Evolutionary conservation across 768 basidiomycete species (phyloP).

Genomic region (Suillus lakei): DNA sequence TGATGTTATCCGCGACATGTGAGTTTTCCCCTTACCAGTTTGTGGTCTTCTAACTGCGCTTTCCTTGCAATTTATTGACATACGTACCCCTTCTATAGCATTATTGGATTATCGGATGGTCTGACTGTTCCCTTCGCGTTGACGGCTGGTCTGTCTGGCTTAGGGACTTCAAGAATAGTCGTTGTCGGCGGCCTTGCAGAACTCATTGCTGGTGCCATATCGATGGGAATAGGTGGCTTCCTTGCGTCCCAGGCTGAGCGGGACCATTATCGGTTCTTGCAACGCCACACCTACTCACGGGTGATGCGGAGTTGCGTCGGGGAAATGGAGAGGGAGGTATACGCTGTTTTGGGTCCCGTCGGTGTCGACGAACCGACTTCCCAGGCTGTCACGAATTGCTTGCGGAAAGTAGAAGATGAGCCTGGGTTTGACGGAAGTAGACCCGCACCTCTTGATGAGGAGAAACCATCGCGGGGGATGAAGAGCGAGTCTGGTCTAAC

Average conservation of each 20-base stretch:
- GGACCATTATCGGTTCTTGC: conserved; percentile 89
- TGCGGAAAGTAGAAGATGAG: conserved; percentile 69
- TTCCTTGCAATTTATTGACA: conserved; percentile 11
- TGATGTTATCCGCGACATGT: conserved; percentile 88
- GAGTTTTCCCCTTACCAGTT: conserved; percentile 29
- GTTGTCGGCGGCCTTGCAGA: conserved; percentile 95
- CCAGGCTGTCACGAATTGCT: conserved; percentile 73
- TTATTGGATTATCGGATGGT: conserved; percentile 91
- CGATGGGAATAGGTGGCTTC: conserved; percentile 99
- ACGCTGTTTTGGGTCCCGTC: conserved; percentile 83
- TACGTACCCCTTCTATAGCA: conserved; percentile 43
- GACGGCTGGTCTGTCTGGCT: conserved; percentile 85
- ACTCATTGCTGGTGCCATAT: conserved; percentile 94
- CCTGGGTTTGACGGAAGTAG: conserved; percentile 22
- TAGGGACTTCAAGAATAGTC: conserved; percentile 90
- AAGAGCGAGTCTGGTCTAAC: conserved; percentile 85
- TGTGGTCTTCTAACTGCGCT: background rate
- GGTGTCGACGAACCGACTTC: conserved; percentile 88
- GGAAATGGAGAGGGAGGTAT: conserved; percentile 96
- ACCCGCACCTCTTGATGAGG: conserved; percentile 48
- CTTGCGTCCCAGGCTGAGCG: conserved; percentile 96
- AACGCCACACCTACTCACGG: conserved; percentile 72
- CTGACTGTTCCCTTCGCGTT: conserved; percentile 92
- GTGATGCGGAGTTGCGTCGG: conserved; percentile 90
- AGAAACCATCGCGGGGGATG: conserved; percentile 64